Base-by-base conservation (phyloP, 176 grass and related monocot genomes). In the Phragmites australis region DNA sequence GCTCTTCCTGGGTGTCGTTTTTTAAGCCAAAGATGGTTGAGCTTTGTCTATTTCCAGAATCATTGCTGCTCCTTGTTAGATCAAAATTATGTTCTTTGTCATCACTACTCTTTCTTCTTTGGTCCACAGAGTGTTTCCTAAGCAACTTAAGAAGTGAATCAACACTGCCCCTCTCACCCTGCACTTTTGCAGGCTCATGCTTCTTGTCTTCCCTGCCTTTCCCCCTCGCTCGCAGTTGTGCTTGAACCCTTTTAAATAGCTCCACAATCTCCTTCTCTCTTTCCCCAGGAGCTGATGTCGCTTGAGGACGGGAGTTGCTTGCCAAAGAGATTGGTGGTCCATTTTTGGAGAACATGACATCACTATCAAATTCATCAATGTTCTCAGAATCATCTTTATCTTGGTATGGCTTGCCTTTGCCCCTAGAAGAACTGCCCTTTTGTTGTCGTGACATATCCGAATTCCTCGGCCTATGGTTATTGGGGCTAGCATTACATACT, bases 231-330 rank as follows among this genome's bases (percentile, higher is more conserved):
- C 89, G 80, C 50, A 92, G 44, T 52, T 92, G 90, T n/a, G 92
- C 71, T 81, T 90, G 90, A 31, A 92, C 88, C 65, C 77, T 98
- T 91, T 86, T 92, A 66, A 98, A 94, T 27, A 98, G 75, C 75
- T 87, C 83, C 48, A 94, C 77, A 23, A 93, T 95, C 65, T 91
- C 92, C 60, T 89, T 86, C 78, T 93, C 86, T 75, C 87, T 91
- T 79, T 82, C 81, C 49, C 86, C 89, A 48, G 86, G 86, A 75
- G 48, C 56, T 52, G 80, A 76, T 79, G 86, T 91, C 17, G 60
- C 87, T 39, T 86, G 83, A 52, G 69, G 70, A 62, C 78, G 70
- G 9, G 72, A 56, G 65, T 89, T 89, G 71, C 79, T 89, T 53
- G 29, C 49, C 62, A 78, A 78, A 58, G 88, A 89, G 42, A 86